phyloP scores from a whole-genome alignment of 352 stramenopile genomes.

The Halophytophthora polymorphica region DNA sequence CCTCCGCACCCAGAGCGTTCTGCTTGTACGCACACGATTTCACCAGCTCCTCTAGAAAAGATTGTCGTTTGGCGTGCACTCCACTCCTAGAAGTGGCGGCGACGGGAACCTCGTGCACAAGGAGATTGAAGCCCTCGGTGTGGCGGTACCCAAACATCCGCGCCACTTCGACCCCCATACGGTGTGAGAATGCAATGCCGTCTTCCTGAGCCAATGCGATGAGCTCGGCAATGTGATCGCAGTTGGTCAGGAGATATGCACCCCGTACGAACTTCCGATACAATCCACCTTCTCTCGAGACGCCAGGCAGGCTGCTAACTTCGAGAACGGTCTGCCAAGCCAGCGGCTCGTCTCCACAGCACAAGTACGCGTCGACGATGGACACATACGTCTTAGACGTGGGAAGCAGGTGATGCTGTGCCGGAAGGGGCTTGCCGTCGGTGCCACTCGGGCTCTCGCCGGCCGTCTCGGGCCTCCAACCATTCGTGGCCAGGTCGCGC shows the following conservation, averaged over 20 bases:
- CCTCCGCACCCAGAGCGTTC: conserved; percentile 46
- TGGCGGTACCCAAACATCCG: conserved; percentile 64
- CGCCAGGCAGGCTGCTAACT: conserved; percentile 33
- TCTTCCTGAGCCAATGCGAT: conserved; percentile 44
- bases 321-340: conserved; percentile 60
- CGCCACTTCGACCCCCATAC: conserved; percentile 63
- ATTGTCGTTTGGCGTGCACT: conserved; percentile 31
- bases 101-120: conserved; percentile 37
- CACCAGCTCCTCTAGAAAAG: conserved; percentile 60
- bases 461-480: conserved; percentile 23
- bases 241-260: conserved; percentile 58
- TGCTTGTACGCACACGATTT: conserved; percentile 70
- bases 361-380: conserved; percentile 76
- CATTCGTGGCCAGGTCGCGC: conserved; percentile 37
- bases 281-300: conserved; percentile 40
- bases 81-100: neutral
- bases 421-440: conserved; percentile 15
- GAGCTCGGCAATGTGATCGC: conserved; percentile 55
- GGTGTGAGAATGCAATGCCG: conserved; percentile 49
- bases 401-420: conserved; percentile 55
- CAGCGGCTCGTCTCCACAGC: conserved; percentile 49
- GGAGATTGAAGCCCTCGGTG: conserved; percentile 44
- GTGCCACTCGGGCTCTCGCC: neutral
- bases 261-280: conserved; percentile 77
- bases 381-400: conserved; percentile 68